phyloP scores from a whole-genome alignment of 106 monocot genomes.

The Dioscorea alata region DNA sequence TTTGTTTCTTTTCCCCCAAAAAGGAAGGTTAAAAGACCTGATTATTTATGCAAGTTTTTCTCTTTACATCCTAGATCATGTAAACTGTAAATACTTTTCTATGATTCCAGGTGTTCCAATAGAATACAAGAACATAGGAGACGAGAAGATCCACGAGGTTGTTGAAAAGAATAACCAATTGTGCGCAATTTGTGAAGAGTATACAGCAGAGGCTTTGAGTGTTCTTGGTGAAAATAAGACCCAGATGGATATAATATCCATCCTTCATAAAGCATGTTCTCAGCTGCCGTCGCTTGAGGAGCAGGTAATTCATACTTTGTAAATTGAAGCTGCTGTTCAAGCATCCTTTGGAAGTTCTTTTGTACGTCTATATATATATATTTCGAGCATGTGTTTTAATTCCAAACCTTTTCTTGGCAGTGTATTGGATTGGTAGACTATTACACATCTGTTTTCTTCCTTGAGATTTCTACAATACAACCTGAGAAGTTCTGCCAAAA shows the following conservation, averaged over 20 bases:
- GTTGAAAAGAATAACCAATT: constrained; percentile 27
- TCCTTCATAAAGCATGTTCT: constrained; percentile 53
- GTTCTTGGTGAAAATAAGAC: constrained; percentile 54
- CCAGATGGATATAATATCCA: constrained; percentile 33
- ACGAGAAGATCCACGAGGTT: too few relatives aligned
- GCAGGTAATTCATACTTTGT: constrained; percentile 19
- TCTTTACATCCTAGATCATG: too few relatives aligned
- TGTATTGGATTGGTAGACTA: constrained; percentile 62
- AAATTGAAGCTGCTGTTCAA: background rate
- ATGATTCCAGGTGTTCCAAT: too few relatives aligned
- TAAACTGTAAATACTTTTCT: too few relatives aligned
- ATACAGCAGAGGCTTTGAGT: constrained; percentile 29
- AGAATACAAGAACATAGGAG: too few relatives aligned
- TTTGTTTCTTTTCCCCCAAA: too few relatives aligned
- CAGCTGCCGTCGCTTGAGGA: constrained; percentile 29
- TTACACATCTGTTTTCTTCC: constrained; percentile 58
- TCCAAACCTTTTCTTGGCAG: constrained; percentile 18
- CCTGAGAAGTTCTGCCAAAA: constrained; percentile 62
- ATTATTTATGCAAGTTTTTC: too few relatives aligned
- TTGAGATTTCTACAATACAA: constrained; percentile 29
- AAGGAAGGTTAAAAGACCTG: too few relatives aligned
- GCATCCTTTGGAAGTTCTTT: background rate
- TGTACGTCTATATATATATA: background rate
- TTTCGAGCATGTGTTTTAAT: background rate
- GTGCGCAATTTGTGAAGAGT: constrained; percentile 58